A percentile compares a stretch with the other conserved stretches of the same genome.
Evolutionary conservation across 345 rosid species (phyloP).

Genomic region (Aquilaria malaccensis): DNA sequence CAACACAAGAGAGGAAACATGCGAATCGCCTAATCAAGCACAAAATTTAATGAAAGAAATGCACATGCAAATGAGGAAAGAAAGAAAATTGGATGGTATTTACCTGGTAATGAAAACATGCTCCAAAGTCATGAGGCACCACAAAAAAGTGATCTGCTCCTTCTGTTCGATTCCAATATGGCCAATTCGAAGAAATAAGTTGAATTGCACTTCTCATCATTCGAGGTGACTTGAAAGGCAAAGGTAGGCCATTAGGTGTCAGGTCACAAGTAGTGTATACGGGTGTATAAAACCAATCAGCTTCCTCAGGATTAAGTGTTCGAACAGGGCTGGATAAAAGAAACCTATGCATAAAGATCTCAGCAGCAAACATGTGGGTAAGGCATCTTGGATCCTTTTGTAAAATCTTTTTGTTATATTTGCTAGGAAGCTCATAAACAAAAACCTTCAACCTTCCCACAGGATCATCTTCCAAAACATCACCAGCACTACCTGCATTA

Average conservation of each 20-base stretch:
- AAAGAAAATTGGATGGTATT: constrained; percentile 5
- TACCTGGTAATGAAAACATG: constrained; percentile 97
- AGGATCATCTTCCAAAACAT: constrained; percentile 95
- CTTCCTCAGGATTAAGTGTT: constrained; percentile 90
- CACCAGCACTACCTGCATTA: constrained; percentile 93
- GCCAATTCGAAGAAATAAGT: constrained; percentile 93
- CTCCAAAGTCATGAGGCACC: constrained; percentile 97
- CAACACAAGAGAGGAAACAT: not conserved
- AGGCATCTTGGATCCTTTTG: constrained; percentile 92
- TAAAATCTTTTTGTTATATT: constrained; percentile 91
- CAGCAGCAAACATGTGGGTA: constrained; percentile 98
- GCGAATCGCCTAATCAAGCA: constrained; percentile 1
- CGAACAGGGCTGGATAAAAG: constrained; percentile 91
- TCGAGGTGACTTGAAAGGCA: constrained; percentile 91
- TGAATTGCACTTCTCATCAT: constrained; percentile 99
- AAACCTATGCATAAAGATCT: constrained; percentile 94
- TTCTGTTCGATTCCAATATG: constrained; percentile 93
- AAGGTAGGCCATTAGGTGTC: constrained; percentile 90
- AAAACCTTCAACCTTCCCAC: constrained; percentile 92
- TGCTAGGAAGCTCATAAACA: constrained; percentile 93
- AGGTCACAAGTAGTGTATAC: constrained; percentile 97
- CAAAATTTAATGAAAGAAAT: not conserved
- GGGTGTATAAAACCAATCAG: constrained; percentile 98
- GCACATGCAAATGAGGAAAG: constrained; percentile 1
- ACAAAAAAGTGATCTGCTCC: constrained; percentile 96